These are phyloP conservation scores for Nakazawaea wickerhamii DNA, from an alignment of 805 yeast genomes.

Conservation along the genomic window DNA sequence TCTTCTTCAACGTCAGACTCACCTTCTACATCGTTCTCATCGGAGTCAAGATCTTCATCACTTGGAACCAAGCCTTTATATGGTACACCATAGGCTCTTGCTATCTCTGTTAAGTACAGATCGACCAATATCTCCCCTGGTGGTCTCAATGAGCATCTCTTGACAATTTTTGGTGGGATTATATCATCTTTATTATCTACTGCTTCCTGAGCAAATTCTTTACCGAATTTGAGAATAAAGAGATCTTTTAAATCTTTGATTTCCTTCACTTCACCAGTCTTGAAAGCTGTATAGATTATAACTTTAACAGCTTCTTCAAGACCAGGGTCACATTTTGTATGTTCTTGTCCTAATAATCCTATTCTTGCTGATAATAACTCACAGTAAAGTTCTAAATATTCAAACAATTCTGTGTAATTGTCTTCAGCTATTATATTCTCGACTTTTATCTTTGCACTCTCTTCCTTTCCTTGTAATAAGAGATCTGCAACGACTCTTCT, in stretches of 20 bases:
- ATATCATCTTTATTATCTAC: constrained; percentile 42
- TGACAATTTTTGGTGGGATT: constrained; percentile 65
- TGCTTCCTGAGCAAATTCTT: constrained; percentile 56
- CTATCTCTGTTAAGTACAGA: constrained; percentile 73
- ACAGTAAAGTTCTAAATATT: constrained; percentile 74
- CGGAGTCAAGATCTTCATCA: constrained; percentile 18
- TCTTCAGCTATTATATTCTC: constrained; percentile 84
- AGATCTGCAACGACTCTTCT: constrained; percentile 70
- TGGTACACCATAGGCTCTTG: constrained; percentile 70
- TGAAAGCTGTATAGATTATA: constrained; percentile 62
- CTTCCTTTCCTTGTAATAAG: constrained; percentile 64
- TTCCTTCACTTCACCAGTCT: constrained; percentile 69
- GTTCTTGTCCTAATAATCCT: constrained; percentile 44
- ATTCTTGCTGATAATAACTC: constrained; percentile 76
- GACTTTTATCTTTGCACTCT: constrained; percentile 76
- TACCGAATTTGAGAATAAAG: constrained; percentile 57
- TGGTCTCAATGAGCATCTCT: constrained; percentile 59
- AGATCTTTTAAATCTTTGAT: constrained; percentile 55
- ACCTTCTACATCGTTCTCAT: constrained; percentile 23
- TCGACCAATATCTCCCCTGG: constrained; percentile 63
- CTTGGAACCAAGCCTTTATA: constrained; percentile 47
- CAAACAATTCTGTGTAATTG: constrained; percentile 70
- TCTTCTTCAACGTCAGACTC: constrained; percentile 25
- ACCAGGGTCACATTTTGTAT: constrained; percentile 44
- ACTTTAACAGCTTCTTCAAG: constrained; percentile 71